phyloP scores from a whole-genome alignment of 2,329 filamentous ascomycete genomes.

The Epichloe sibirici region DNA sequence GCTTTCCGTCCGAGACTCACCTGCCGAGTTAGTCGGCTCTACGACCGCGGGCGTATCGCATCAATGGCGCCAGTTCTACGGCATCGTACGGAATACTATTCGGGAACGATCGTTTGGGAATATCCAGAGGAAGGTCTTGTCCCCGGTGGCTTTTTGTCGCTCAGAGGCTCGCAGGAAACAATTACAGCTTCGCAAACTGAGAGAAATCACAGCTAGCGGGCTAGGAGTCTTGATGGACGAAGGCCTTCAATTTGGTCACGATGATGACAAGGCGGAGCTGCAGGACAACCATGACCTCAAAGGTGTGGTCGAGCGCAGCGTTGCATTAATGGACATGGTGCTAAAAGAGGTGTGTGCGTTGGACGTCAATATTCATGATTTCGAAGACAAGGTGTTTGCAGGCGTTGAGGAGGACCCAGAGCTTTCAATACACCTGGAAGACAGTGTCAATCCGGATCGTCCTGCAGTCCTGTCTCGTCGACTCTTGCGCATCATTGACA shows the following conservation, averaged over 20 bases:
- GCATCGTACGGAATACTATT: conserved; percentile 64
- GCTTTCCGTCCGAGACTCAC: conserved; percentile 16
- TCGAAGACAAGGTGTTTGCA: conserved; percentile 53
- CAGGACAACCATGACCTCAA: conserved; percentile 46
- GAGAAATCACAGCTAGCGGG: conserved; percentile 72
- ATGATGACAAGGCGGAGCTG: conserved; percentile 44
- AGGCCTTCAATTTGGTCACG: conserved; percentile 56
- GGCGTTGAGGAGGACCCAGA: conserved; percentile 50
- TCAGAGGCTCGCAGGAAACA: conserved; percentile 67
- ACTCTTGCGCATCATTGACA: conserved; percentile 55
- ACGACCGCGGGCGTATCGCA: conserved; percentile 29
- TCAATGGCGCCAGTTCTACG: conserved; percentile 63
- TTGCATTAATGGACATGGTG: conserved; percentile 77
- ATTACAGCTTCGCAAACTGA: conserved; percentile 55
- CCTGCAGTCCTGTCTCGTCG: conserved; percentile 53
- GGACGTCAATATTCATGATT: conserved; percentile 49
- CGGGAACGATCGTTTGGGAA: conserved; percentile 58
- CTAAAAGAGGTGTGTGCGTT: conserved; percentile 57
- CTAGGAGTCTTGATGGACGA: conserved; percentile 82
- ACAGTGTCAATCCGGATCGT: conserved; percentile 31
- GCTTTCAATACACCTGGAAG: conserved; percentile 39
- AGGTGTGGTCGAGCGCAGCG: conserved; percentile 64
- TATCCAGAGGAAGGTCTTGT: conserved; percentile 60
- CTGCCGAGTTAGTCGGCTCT: conserved; percentile 22
- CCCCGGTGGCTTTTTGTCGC: conserved; percentile 64